A percentile compares a stretch with the other conserved stretches of the same genome.
Evolutionary conservation across 768 basidiomycete species (phyloP).

Genomic region (Auricularia sp.): DNA sequence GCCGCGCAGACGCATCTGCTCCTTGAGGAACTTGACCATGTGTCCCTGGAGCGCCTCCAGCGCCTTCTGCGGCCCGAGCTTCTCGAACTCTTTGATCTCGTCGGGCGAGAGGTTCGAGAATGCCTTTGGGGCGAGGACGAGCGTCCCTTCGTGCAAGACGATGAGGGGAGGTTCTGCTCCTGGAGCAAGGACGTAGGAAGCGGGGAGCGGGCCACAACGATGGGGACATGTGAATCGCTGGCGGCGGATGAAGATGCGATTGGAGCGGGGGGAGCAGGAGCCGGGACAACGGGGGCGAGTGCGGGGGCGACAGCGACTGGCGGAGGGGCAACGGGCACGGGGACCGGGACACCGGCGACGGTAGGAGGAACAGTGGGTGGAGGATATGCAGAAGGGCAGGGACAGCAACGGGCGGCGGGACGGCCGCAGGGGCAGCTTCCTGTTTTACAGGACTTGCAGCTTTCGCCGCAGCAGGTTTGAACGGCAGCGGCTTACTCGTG

Average conservation of each 20-base stretch:
- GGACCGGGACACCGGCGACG: no score
- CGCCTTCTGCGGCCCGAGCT: conserved; percentile 73
- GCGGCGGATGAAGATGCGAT: background rate
- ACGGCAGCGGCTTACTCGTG: conserved; percentile 7
- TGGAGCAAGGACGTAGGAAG: conserved; percentile 20
- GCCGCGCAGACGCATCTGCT: conserved; percentile 41
- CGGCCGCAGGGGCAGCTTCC: background rate
- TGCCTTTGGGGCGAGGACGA: conserved; percentile 76
- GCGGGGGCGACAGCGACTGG: background rate
- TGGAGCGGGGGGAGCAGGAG: conserved; percentile 8
- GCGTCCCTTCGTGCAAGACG: conserved; percentile 71
- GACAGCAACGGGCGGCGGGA: background rate
- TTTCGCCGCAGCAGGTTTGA: conserved; percentile 11
- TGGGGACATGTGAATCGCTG: conserved; percentile 40
- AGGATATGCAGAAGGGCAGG: conserved; percentile 8
- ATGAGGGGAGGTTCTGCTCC: conserved; percentile 42
- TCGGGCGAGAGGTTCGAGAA: conserved; percentile 69
- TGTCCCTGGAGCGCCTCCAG: conserved; percentile 73
- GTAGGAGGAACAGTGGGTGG: no score
- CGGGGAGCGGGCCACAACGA: conserved; percentile 54
- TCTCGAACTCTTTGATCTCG: conserved; percentile 65
- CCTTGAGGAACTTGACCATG: conserved; percentile 78
- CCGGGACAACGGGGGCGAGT: background rate
- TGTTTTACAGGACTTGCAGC: conserved; percentile 5
- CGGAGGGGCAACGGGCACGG: no score